Evolutionary conservation across 2,329 filamentous ascomycete species (phyloP).

Genomic region (Aspergillus sp.): DNA sequence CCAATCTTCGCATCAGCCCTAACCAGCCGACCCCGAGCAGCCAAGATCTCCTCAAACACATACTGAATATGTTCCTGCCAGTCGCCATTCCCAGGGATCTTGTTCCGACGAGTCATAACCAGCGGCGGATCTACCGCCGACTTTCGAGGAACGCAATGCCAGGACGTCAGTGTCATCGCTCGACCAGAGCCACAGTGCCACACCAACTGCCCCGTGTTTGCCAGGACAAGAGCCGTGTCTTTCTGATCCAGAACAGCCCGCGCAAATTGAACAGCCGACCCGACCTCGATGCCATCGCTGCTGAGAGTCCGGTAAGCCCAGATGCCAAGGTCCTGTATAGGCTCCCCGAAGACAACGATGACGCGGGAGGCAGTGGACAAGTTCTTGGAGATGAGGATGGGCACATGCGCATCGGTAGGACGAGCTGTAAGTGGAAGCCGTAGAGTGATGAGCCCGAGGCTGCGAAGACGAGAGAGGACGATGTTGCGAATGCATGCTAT

Average conservation of each 20-base stretch:
- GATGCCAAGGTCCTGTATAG: constrained; percentile 70
- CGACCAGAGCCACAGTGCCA: constrained; percentile 69
- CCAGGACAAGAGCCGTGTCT: constrained; percentile 61
- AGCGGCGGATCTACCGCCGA: constrained; percentile 63
- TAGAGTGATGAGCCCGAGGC: constrained; percentile 61
- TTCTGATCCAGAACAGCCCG: constrained; percentile 41
- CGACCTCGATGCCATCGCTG: constrained; percentile 66
- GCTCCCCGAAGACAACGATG: constrained; percentile 73
- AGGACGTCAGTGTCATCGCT: constrained; percentile 61
- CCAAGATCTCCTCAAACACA: constrained; percentile 66
- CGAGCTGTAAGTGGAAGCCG: constrained; percentile 61
- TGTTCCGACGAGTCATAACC: constrained; percentile 58
- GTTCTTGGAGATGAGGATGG: constrained; percentile 66
- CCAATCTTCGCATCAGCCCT: constrained; percentile 60
- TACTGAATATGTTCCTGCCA: constrained; percentile 64
- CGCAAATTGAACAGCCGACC: constrained; percentile 69
- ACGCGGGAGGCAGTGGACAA: constrained; percentile 62
- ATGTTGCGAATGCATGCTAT: constrained; percentile 59
- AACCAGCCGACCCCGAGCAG: constrained; percentile 44
- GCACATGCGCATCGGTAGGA: constrained; percentile 59
- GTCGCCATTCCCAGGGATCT: constrained; percentile 60
- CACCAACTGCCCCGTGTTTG: constrained; percentile 74
- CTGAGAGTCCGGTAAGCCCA: constrained; percentile 69
- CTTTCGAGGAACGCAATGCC: constrained; percentile 61
- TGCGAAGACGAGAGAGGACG: constrained; percentile 62